Percentiles rank a stretch among this genome's conserved stretches.
Conservation (phyloP, 2,329 filamentous ascomycete species). For the Corniculantispora saksenae region DNA sequence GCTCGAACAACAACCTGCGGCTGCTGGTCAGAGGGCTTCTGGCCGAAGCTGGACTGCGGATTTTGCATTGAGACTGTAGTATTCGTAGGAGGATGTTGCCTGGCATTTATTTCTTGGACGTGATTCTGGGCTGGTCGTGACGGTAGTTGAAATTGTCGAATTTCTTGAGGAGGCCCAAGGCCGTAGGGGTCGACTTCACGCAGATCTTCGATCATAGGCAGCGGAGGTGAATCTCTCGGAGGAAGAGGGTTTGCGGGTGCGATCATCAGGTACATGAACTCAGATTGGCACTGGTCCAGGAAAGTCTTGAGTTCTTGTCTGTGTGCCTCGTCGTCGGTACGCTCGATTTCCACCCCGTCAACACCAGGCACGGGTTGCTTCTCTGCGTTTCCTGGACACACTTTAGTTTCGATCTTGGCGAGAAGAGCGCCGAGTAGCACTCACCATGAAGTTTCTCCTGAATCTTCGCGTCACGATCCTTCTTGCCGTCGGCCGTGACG, state of each 20-base stretch:
- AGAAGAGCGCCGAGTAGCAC: slow-evolving; percentile 22
- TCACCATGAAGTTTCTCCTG: slow-evolving; percentile 59
- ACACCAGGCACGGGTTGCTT: slow-evolving; percentile 45
- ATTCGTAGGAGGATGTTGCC: slow-evolving; percentile 56
- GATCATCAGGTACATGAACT: slow-evolving; percentile 69
- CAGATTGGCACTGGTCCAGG: slow-evolving; percentile 64
- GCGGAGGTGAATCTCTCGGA: slow-evolving; percentile 61
- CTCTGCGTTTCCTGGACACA: slow-evolving; percentile 42
- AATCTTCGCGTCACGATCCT: slow-evolving; percentile 54
- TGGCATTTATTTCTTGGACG: slow-evolving; percentile 52
- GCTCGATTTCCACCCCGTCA: slow-evolving; percentile 49
- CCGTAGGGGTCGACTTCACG: slow-evolving; percentile 55
- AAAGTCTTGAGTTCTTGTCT: slow-evolving; percentile 59
- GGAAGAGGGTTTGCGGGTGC: slow-evolving; percentile 66
- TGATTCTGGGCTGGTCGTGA: slow-evolving; percentile 56
- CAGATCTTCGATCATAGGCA: slow-evolving; percentile 61
- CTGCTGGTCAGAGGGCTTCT: slow-evolving; percentile 42
- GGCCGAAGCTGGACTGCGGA: slow-evolving; percentile 33
- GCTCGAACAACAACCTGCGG: slow-evolving; percentile 55
- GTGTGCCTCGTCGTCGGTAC: slow-evolving; percentile 51
- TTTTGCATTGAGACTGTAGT: slow-evolving; percentile 59
- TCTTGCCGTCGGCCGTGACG: slow-evolving; percentile 45
- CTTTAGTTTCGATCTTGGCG: background rate
- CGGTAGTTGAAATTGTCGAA: slow-evolving; percentile 42
- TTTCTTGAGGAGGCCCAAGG: slow-evolving; percentile 44